phyloP scores from a whole-genome alignment of 495 filamentous ascomycete genomes.

The Xylaria grammica region DNA sequence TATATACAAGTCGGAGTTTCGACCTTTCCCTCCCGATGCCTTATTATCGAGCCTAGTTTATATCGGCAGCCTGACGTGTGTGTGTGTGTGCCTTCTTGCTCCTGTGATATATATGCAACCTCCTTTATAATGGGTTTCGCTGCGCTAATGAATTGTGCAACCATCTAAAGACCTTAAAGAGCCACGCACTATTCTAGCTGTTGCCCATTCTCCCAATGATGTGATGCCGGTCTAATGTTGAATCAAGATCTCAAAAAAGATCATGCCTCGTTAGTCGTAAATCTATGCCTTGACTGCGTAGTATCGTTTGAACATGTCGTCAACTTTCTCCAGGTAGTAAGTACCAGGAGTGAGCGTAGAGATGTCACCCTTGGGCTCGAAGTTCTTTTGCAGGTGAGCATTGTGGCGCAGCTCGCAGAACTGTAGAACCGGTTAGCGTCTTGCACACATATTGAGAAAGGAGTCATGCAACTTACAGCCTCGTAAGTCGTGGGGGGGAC shows the following conservation, averaged over 20 bases:
- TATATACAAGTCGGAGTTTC: conserved; percentile 37
- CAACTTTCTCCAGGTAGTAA: conserved; percentile 89
- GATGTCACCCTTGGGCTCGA: conserved; percentile 74
- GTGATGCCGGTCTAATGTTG: conserved; percentile 22
- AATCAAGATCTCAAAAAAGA: conserved; percentile 31
- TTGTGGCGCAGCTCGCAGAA: conserved; percentile 94
- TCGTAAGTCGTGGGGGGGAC: conserved; percentile 88
- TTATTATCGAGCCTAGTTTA: conserved; percentile 31
- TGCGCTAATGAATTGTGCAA: conserved; percentile 20
- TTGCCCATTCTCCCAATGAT: conserved; percentile 9
- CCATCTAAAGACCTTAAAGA: conserved; percentile 24
- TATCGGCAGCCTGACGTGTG: conserved; percentile 24
- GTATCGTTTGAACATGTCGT: conserved; percentile 92
- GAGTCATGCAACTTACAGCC: conserved; percentile 59
- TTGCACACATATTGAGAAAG: conserved; percentile 26
- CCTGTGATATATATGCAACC: conserved; percentile 31
- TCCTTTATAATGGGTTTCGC: conserved; percentile 22
- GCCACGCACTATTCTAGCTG: conserved; percentile 19
- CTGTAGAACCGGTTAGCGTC: conserved; percentile 42
- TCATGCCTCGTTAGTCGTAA: conserved; percentile 25
- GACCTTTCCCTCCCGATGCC: conserved; percentile 24
- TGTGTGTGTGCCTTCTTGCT: conserved; percentile 2
- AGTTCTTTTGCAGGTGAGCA: conserved; percentile 92
- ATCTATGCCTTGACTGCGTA: conserved; percentile 85
- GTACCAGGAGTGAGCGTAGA: conserved; percentile 78